Conservation (phyloP, 768 basidiomycete species). For the Termitomyces eurrhizus region DNA sequence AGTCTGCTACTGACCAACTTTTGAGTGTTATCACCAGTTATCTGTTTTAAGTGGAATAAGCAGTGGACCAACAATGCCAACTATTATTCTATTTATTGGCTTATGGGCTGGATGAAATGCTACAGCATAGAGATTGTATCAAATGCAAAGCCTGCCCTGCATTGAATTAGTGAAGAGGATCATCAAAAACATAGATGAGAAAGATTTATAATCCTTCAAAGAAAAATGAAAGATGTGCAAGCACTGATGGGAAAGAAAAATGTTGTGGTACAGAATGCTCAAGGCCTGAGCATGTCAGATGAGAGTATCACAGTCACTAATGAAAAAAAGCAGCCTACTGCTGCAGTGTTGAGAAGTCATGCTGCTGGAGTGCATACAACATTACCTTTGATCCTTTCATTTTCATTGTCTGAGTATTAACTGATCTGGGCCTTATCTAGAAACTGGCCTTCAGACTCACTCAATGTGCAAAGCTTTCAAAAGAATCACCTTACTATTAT, state of each 20-base stretch:
- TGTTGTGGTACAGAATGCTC: too few species aligned
- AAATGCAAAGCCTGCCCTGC: neutral
- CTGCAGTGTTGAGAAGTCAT: neutral
- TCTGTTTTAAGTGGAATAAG: neutral
- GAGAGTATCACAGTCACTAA: neutral
- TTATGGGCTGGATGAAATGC: neutral
- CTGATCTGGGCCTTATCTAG: neutral
- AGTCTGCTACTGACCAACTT: neutral
- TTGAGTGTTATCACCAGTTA: neutral
- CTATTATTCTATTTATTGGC: neutral
- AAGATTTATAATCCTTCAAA: too few species aligned
- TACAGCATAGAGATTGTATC: neutral
- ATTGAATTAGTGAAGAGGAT: neutral
- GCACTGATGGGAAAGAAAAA: too few species aligned
- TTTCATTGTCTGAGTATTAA: neutral
- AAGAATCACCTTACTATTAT: neutral
- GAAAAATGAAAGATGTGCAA: too few species aligned
- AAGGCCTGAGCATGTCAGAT: too few species aligned
- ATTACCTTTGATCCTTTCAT: neutral
- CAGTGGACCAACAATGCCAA: neutral
- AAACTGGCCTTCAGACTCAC: slow-evolving; percentile 10
- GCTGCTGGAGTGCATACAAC: too few species aligned
- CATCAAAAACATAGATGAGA: neutral
- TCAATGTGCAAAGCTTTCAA: neutral
- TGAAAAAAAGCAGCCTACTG: slow-evolving; percentile 1